These are phyloP conservation scores for Neurospora sp. DNA, from an alignment of 495 filamentous ascomycete genomes.

Conservation along the genomic window DNA sequence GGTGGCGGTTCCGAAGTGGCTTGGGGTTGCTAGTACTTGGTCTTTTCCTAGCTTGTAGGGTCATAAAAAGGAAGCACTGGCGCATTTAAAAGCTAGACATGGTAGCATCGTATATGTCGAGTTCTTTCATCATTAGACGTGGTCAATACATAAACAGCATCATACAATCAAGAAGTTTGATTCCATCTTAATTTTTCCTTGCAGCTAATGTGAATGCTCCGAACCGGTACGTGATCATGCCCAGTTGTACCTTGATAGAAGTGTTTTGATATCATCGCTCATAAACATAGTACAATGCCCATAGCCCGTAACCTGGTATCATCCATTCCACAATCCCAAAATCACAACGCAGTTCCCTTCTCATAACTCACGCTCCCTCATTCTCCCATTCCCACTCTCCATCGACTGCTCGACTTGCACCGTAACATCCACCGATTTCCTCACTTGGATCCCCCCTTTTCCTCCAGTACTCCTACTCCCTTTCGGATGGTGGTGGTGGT, in stretches of 20 bases:
- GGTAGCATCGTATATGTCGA: not conserved
- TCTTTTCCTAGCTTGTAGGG: not conserved
- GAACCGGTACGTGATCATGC: not conserved
- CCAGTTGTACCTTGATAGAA: not conserved
- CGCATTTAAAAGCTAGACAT: not conserved
- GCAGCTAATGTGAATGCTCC: not conserved
- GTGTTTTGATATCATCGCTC: not conserved
- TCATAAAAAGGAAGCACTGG: too few relatives aligned
- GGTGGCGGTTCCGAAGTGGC: not conserved
- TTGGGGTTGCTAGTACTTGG: not conserved
- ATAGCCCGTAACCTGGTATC: not conserved
- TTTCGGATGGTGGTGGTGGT: not conserved
- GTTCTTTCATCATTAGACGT: not conserved
- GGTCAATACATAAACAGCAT: not conserved
- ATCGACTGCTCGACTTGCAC: not conserved
- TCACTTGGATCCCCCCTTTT: not conserved
- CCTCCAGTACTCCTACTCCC: not conserved
- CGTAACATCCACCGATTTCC: not conserved
- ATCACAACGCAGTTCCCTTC: not conserved
- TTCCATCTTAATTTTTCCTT: not conserved
- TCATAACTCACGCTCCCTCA: not conserved
- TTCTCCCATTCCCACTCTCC: not conserved
- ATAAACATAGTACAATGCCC: not conserved
- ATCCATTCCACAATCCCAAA: not conserved
- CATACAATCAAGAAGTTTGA: not conserved